Base-by-base conservation (phyloP, 345 rosid genomes). In the Lepidium sativum region DNA sequence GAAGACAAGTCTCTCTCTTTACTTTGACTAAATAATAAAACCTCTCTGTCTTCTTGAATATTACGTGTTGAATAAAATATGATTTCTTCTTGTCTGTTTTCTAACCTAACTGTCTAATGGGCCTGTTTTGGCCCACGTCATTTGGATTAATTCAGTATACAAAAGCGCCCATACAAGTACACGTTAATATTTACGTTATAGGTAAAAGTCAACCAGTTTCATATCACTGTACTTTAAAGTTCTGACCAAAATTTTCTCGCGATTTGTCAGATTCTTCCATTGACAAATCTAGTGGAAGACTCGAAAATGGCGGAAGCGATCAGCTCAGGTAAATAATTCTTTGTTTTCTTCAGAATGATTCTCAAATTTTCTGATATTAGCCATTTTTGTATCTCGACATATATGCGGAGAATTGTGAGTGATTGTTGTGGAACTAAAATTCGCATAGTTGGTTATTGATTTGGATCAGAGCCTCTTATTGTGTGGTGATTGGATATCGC, bases 241-340 rank as follows among this genome's bases (percentile, higher is more conserved):
- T 9, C 35, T 49, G 65, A 68, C 72, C 43, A 58, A 8, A 18
- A 20, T 39, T 42, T 29, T 25, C 49, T 45, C 31, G 0, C 33
- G 56, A 47, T 49, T 16, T 68, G 50, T 6, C 72, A 11, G 16
- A 27, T 57, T 47, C 56, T 17, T 16, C 39, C 57, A 52, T 32
- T 15, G 23, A 15, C 57, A 52, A 52, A 12, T 6, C 3, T n/a
- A 27, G 31, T 31, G 14, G 23, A 15, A 6, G 29, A 27, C 65
- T 48, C 72, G 52, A 39, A 49, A 68, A 68, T 49, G 72, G 51
- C 66, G 66, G 72, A 68, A 58, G 11, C 58, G 23, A 48, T 39
- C 66, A 33, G 35, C 66, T 68, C 59, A 68, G 72, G 66, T 68
- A 48, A 0, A 17, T 68, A 52, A 17, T 56, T 21, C 23, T 37